These are phyloP conservation scores for Xerocomellus chrysenteron DNA, from an alignment of 768 basidiomycete genomes.

Conservation along the genomic window DNA sequence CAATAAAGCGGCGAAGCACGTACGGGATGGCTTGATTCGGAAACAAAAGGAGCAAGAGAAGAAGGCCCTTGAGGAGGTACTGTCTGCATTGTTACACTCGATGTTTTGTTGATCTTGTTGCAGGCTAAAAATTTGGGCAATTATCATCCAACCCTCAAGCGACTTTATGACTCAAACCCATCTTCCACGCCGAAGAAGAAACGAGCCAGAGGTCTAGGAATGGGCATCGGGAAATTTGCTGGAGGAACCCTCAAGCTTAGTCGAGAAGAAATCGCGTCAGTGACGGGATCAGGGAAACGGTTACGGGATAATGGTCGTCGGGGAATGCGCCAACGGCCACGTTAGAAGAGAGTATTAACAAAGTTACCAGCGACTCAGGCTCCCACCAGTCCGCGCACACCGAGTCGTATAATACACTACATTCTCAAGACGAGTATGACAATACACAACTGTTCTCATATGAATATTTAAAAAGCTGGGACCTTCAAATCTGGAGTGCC, in stretches of 20 bases:
- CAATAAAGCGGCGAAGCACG: slow-evolving; percentile 67
- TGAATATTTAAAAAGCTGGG: neutral
- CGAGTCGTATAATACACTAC: slow-evolving; percentile 1
- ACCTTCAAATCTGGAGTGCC: slow-evolving; percentile 23
- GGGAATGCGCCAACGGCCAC: slow-evolving; percentile 2
- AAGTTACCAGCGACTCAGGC: neutral
- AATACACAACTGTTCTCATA: slow-evolving; percentile 6
- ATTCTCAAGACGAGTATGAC: slow-evolving; percentile 2
- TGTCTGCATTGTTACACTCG: neutral
- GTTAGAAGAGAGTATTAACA: neutral
- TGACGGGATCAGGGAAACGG: slow-evolving; percentile 25
- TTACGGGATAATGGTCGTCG: neutral
- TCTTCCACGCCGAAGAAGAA: slow-evolving; percentile 36
- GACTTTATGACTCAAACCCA: slow-evolving; percentile 49
- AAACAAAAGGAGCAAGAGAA: slow-evolving; percentile 59
- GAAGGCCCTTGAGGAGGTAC: slow-evolving; percentile 67
- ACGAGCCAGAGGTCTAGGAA: slow-evolving; percentile 63
- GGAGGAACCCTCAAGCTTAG: slow-evolving; percentile 68
- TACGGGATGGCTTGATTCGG: slow-evolving; percentile 65
- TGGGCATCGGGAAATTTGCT: slow-evolving; percentile 78
- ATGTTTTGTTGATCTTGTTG: slow-evolving; percentile 6
- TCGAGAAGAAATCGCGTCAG: slow-evolving; percentile 53
- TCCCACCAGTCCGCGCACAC: too few relatives aligned
- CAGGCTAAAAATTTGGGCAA: slow-evolving; percentile 85
- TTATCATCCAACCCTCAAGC: slow-evolving; percentile 79